These are phyloP conservation scores for Fusarium sarcochroum DNA, from an alignment of 2,329 filamentous ascomycete genomes.

Conservation along the genomic window DNA sequence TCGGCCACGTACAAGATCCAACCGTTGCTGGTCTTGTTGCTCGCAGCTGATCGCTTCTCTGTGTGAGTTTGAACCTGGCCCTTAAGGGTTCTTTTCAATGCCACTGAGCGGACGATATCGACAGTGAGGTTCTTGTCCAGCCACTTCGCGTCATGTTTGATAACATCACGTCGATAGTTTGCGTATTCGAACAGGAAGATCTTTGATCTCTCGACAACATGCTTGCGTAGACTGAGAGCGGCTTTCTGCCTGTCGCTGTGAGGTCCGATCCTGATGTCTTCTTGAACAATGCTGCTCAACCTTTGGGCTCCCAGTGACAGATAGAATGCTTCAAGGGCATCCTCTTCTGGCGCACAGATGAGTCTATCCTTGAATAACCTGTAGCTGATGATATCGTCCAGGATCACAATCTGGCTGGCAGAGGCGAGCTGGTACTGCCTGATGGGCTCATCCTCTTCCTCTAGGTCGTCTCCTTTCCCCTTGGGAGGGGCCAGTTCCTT, in stretches of 20 bases:
- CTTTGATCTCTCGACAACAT: conserved; percentile 88
- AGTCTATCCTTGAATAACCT: conserved; percentile 88
- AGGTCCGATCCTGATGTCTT: conserved; percentile 80
- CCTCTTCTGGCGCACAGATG: conserved; percentile 91
- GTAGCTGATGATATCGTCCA: conserved; percentile 92
- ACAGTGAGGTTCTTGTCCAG: conserved; percentile 87
- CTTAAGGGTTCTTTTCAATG: conserved; percentile 81
- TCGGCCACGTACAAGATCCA: conserved; percentile 84
- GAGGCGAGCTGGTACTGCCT: conserved; percentile 84
- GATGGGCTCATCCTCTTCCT: conserved; percentile 75
- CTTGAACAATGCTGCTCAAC: conserved; percentile 82
- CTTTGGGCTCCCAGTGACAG: conserved; percentile 81
- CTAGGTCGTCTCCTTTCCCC: conserved; percentile 63
- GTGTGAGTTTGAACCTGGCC: conserved; percentile 78
- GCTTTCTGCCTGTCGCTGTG: conserved; percentile 75
- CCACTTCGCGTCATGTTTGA: conserved; percentile 92
- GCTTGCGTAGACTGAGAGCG: conserved; percentile 79
- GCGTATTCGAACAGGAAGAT: conserved; percentile 86
- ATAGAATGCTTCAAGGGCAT: conserved; percentile 88
- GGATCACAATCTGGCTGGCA: conserved; percentile 79
- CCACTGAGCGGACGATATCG: conserved; percentile 82
- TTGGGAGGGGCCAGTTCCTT: conserved; percentile 74
- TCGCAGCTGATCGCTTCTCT: conserved; percentile 82
- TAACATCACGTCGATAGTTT: conserved; percentile 79
- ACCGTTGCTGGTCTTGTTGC: conserved; percentile 65